Evolutionary conservation across 164 flowering plant species (phyloP).

Genomic region (Vitis rotundifolia): DNA sequence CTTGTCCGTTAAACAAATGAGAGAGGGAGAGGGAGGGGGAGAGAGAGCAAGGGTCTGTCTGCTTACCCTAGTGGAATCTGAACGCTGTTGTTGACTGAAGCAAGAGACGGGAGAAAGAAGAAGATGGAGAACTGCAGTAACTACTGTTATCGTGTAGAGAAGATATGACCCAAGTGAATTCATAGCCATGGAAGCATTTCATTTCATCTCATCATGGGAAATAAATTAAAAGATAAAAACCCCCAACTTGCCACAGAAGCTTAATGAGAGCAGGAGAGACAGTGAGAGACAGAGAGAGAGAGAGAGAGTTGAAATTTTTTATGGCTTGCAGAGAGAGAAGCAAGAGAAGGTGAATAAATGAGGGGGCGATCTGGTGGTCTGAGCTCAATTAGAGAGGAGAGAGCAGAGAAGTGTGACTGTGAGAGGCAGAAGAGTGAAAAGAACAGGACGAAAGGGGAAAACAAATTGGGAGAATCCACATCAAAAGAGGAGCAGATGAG

Average conservation of each 20-base stretch:
- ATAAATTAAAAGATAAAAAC: no score
- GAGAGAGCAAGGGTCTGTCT: background rate
- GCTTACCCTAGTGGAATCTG: constrained; percentile 12
- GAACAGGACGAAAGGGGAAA: constrained; percentile 20
- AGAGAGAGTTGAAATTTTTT: background rate
- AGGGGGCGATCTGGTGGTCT: background rate
- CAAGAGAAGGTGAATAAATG: background rate
- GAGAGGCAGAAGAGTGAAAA: constrained; percentile 20
- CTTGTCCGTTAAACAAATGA: background rate
- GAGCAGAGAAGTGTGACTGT: background rate
- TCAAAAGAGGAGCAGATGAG: background rate
- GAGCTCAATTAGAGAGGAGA: constrained; percentile 4
- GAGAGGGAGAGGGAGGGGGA: background rate
- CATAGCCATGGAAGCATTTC: constrained; percentile 10
- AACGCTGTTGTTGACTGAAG: constrained; percentile 1
- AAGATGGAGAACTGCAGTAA: constrained; percentile 3
- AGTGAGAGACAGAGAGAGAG: background rate
- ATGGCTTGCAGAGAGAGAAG: background rate
- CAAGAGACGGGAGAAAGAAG: constrained; percentile 9
- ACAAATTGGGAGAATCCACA: constrained; percentile 25
- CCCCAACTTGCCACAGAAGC: no score
- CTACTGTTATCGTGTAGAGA: background rate
- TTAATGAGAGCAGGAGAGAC: background rate
- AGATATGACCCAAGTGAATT: constrained; percentile 7
- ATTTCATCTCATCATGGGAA: constrained; percentile 3